Evolutionary conservation across 768 basidiomycete genomes (phyloP).

Genomic region (Kwoniella shandongensis): DNA sequence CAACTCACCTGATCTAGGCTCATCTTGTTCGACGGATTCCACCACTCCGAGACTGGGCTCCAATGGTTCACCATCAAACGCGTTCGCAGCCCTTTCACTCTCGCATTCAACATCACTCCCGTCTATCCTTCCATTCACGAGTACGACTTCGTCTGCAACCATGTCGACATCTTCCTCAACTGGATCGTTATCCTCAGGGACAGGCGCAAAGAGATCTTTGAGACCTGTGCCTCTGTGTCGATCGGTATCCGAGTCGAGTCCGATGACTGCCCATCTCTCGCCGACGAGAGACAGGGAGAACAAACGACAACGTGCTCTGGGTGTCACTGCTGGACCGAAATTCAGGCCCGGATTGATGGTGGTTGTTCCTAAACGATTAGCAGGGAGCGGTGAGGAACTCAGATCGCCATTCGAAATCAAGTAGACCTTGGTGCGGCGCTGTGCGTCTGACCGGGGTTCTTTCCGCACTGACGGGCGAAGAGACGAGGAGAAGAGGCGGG

Average conservation of each 20-base stretch:
- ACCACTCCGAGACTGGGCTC: neutral
- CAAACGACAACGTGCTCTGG: conserved; percentile 16
- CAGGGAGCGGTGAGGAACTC: conserved; percentile 12
- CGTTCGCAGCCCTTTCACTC: conserved; percentile 21
- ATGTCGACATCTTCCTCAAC: neutral
- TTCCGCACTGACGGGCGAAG: no score
- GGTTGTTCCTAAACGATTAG: conserved; percentile 15
- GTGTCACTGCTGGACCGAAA: conserved; percentile 4
- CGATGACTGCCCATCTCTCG: neutral
- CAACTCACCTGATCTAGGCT: conserved; percentile 16
- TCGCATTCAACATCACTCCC: conserved; percentile 6
- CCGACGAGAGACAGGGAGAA: conserved; percentile 18
- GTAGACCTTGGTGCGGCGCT: conserved; percentile 4
- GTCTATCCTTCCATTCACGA: conserved; percentile 9
- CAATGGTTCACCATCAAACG: conserved; percentile 15
- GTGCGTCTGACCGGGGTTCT: no score
- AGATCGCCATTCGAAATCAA: conserved; percentile 26
- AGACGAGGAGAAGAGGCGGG: no score
- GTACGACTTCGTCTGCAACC: neutral
- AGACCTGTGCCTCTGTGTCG: conserved; percentile 14
- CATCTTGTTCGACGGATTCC: neutral
- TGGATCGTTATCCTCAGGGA: neutral
- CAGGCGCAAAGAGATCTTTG: conserved; percentile 14
- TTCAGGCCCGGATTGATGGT: conserved; percentile 17
- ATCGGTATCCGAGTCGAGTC: conserved; percentile 17